Evolutionary conservation across 768 basidiomycete species (phyloP), one percentile per base, ranked within the genome.

Genomic region (Coprinellus micaceus): DNA sequence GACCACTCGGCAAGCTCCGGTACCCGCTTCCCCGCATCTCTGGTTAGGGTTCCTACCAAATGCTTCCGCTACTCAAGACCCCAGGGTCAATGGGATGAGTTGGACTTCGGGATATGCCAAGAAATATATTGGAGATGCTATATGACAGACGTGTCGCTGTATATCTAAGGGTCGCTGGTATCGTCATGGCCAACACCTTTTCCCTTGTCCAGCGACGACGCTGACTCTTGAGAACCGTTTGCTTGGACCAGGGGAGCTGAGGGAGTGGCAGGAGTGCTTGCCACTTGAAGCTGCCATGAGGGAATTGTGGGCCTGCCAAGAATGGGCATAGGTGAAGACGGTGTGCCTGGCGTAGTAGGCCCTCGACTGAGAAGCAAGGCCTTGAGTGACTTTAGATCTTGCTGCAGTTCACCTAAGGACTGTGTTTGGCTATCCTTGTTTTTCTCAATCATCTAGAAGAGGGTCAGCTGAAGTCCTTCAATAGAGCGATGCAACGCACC

Each of bases 341-440:
- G 74, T 21, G 78, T 74, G 59, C 74, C 77, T 1, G 83, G 63
- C 28, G 76, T 64, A 19, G 71, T 69, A 5, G 86, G 75, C 5
- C 88, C 83, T 30, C 89, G 84, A 60, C 84, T 91, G 7, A 95
- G 78, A 7, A 98, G 74, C 24, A 98, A 79, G 0, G 94, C 85
- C 69, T 98, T 98, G 58, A 98, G 76, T 0, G 95, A 98, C 66
- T 94, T 94, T 64, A 98, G 81, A 67, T 98, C 96, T 62, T 93
- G 86, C 63, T 97, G 94, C 12, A 98, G 78, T 63, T 98, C 96
- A 52, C 80, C 73, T 13, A 98, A 77, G 1, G 93, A 91, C 58
- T 88, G 84, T 21, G 83, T 81, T 70, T 97, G 94, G 13, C 82
- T 80, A 53, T 92, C 88, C 67, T 93, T 91, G 67, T 88, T 91